Conservation (phyloP, 306 rosid species). For the Ormosia semicastrata region DNA sequence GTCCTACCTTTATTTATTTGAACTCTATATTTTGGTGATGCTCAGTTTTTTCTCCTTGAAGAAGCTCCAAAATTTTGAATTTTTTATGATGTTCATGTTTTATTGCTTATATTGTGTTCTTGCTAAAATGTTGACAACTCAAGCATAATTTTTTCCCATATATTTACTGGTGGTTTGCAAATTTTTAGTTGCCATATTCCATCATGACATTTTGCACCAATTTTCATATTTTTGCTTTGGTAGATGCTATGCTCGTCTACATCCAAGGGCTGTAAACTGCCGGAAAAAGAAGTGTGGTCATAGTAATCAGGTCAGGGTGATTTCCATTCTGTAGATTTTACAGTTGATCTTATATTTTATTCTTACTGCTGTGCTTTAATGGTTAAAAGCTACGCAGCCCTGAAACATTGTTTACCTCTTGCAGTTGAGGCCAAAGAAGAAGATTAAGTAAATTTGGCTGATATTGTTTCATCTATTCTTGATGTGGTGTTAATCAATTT, state of each 20-base stretch:
- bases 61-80: background rate
- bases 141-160: background rate
- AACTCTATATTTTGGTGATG: background rate
- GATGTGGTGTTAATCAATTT: background rate
- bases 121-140: background rate
- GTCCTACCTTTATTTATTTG: background rate
- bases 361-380: background rate
- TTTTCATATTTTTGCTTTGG: background rate
- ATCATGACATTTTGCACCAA: background rate
- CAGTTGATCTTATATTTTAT: background rate
- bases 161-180: background rate
- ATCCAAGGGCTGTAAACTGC: slow-evolving; percentile 73
- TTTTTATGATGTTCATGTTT: background rate
- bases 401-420: background rate
- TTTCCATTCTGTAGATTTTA: background rate
- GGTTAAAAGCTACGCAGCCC: background rate
- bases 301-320: slow-evolving; percentile 55
- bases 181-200: background rate
- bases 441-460: slow-evolving; percentile 55
- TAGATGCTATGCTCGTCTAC: slow-evolving; percentile 72
- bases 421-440: slow-evolving; percentile 92
- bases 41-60: background rate
- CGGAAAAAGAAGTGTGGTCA: slow-evolving; percentile 73
- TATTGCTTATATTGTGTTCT: background rate
- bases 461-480: background rate